Evolutionary conservation across 306 rosid genomes (phyloP).

Genomic region (Quercus alba): DNA sequence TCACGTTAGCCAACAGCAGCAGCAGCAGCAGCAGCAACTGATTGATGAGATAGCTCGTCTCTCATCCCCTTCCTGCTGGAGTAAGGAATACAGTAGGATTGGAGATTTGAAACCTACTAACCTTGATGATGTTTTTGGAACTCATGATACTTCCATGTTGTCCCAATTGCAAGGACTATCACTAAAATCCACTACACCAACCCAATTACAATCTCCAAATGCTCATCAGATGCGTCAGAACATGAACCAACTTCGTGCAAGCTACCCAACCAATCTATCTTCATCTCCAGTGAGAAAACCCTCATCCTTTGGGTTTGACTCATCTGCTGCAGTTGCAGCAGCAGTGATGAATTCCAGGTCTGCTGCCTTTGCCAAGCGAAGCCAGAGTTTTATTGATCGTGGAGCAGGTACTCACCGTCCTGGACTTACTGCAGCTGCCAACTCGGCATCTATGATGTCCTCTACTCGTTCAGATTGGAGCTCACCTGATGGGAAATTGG

Average conservation of each 20-base stretch:
- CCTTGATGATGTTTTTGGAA: constrained; percentile 80
- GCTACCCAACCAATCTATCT: constrained; percentile 74
- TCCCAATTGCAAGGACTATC: constrained; percentile 72
- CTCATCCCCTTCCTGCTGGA: constrained; percentile 76
- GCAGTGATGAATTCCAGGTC: constrained; percentile 96
- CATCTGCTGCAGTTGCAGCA: constrained; percentile 81
- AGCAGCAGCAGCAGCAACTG: constrained; percentile 66
- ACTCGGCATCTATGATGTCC: constrained; percentile 52
- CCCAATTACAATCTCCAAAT: constrained; percentile 60
- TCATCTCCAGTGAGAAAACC: constrained; percentile 81
- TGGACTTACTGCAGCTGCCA: constrained; percentile 52
- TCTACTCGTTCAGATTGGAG: constrained; percentile 74
- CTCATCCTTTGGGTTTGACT: constrained; percentile 64
- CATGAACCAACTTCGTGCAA: constrained; percentile 88
- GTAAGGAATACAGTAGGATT: constrained; percentile 47
- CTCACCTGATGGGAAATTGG: constrained; percentile 79
- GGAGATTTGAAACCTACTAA: constrained; percentile 78
- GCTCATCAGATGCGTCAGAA: constrained; percentile 76
- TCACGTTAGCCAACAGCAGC: constrained; percentile 50
- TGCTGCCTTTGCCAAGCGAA: constrained; percentile 83
- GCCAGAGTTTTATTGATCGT: constrained; percentile 96
- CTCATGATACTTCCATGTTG: constrained; percentile 58
- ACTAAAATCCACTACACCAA: constrained; percentile 48
- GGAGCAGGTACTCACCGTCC: constrained; percentile 47
- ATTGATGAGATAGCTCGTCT: constrained; percentile 88